Conservation (phyloP, 148 eudicot genomes). For the Nyssa sinensis region DNA sequence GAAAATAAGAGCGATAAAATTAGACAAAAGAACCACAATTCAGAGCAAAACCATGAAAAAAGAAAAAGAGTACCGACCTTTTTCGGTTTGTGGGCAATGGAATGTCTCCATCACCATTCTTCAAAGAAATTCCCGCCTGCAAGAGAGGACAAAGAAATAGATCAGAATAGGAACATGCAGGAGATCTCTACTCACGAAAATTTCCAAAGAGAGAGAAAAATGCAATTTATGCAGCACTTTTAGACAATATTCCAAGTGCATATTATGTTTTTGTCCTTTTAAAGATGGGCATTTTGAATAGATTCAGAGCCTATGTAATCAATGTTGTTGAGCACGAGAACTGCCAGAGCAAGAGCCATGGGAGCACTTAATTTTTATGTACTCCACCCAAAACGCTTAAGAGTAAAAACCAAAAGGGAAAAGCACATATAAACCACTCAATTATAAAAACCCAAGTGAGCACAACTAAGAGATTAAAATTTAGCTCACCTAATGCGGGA, state of each 20-base stretch:
- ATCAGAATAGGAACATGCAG: constrained; percentile 26
- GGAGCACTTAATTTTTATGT: no score
- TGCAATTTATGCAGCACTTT: constrained; percentile 9
- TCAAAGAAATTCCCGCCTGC: constrained; percentile 46
- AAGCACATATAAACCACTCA: neutral
- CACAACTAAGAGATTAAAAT: no score
- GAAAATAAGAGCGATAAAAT: constrained; percentile 19
- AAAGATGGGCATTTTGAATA: neutral
- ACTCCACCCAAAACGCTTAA: no score
- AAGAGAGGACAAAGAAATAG: constrained; percentile 41
- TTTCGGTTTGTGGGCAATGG: constrained; percentile 47
- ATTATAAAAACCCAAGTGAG: neutral
- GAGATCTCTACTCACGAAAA: constrained; percentile 19
- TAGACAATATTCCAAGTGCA: neutral
- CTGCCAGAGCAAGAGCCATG: neutral
- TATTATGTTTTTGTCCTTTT: neutral
- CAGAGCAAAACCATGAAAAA: constrained; percentile 10
- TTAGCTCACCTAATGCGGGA: neutral
- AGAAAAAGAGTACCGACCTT: constrained; percentile 41
- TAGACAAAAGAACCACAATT: constrained; percentile 12
- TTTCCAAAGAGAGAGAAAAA: neutral
- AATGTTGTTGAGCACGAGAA: neutral
- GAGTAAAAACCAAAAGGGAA: neutral
- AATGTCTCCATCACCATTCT: constrained; percentile 53
- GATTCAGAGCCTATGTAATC: no score